Percentiles rank a stretch among this genome's conserved stretches.
These are phyloP conservation scores for Neonothopanus nambi DNA, from an alignment of 1,284 basidiomycete genomes.

Conservation along the genomic window DNA sequence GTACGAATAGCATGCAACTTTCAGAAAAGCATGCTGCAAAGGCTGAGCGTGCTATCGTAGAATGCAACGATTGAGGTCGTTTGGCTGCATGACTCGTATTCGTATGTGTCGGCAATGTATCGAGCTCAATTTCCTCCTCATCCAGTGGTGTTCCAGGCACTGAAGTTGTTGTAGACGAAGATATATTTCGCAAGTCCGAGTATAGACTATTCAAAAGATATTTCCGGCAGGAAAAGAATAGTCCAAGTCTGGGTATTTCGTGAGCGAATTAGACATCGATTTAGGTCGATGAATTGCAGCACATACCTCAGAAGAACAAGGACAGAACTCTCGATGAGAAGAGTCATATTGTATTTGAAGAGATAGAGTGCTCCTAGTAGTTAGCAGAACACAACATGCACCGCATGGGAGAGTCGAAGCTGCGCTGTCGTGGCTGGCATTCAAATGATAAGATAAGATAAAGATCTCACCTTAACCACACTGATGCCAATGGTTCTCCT, in stretches of 20 bases:
- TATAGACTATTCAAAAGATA: constrained; percentile 57
- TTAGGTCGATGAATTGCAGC: neutral
- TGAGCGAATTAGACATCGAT: neutral
- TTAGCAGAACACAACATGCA: no score
- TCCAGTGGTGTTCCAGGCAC: constrained; percentile 20
- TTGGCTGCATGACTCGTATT: constrained; percentile 21
- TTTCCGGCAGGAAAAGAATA: constrained; percentile 56
- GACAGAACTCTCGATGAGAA: constrained; percentile 13
- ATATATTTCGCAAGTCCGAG: constrained; percentile 50
- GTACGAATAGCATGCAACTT: constrained; percentile 62
- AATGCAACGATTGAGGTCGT: constrained; percentile 44
- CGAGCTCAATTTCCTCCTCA: constrained; percentile 37
- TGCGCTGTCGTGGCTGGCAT: no score
- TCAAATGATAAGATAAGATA: no score
- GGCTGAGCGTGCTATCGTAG: constrained; percentile 49
- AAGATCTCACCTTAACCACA: no score
- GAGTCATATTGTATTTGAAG: constrained; percentile 5
- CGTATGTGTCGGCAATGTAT: constrained; percentile 43
- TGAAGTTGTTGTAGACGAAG: constrained; percentile 17
- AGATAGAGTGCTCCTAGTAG: no score
- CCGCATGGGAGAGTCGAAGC: no score
- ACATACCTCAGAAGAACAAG: constrained; percentile 15
- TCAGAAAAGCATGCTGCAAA: constrained; percentile 73
- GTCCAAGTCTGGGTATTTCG: constrained; percentile 32
- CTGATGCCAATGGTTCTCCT: no score